A percentile compares a stretch with the other conserved stretches of the same genome.
Conservation (phyloP, 257 asterid genomes). For the Solanum tarijense region DNA sequence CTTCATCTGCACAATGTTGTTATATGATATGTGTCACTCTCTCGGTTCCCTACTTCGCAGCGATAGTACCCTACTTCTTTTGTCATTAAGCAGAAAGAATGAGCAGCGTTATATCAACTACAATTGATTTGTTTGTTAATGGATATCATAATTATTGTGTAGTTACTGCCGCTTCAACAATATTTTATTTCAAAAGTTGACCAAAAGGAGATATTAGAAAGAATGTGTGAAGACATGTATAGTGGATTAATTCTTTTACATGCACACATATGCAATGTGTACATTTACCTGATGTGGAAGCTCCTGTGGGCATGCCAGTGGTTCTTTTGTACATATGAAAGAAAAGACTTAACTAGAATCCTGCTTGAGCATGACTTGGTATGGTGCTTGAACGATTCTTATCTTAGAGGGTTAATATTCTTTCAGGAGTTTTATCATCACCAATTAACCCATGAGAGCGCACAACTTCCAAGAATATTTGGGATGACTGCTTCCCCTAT, state of each 20-base stretch:
- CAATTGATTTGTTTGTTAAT: neutral
- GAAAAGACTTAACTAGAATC: neutral
- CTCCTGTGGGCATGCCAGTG: neutral
- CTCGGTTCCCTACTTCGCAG: neutral
- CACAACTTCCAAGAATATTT: conserved; percentile 66
- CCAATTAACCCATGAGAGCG: conserved; percentile 10
- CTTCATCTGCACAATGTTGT: neutral
- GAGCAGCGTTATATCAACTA: neutral
- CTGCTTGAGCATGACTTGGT: neutral
- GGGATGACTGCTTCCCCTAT: conserved; percentile 98
- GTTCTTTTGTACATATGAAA: neutral
- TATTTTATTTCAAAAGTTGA: neutral
- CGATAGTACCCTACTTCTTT: too few relatives aligned
- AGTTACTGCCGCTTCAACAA: neutral
- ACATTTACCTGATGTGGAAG: neutral
- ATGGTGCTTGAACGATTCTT: neutral
- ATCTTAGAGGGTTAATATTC: neutral
- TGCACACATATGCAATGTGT: neutral
- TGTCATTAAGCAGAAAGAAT: too few relatives aligned
- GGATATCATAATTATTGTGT: neutral
- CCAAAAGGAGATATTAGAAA: neutral
- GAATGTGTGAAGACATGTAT: neutral
- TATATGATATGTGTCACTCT: neutral
- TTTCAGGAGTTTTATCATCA: conserved; percentile 69
- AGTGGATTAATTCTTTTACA: neutral